Evolutionary conservation across 352 stramenopile genomes (phyloP).

Genomic region (Pythium periplocum): DNA sequence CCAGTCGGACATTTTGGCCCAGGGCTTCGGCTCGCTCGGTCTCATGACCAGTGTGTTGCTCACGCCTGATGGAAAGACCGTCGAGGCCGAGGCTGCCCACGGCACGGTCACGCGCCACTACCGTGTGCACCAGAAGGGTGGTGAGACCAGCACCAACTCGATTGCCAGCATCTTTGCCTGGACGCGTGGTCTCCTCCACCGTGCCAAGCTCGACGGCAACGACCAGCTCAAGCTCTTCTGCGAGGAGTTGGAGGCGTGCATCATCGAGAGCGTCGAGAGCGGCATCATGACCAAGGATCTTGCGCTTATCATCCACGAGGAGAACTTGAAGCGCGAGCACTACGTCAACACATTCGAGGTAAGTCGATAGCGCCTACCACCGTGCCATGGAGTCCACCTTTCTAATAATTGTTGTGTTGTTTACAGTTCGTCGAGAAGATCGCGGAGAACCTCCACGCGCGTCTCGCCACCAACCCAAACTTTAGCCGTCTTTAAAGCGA

Average conservation of each 20-base stretch:
- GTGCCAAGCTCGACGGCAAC: constrained; percentile 85
- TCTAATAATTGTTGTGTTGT: constrained; percentile 3
- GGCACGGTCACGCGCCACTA: constrained; percentile 89
- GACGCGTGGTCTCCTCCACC: constrained; percentile 79
- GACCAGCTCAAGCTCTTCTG: constrained; percentile 64
- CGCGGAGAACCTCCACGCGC: constrained; percentile 36
- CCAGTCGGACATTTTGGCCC: constrained; percentile 86
- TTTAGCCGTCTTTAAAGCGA: constrained; percentile 14
- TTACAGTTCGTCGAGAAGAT: constrained; percentile 48
- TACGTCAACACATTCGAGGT: constrained; percentile 75
- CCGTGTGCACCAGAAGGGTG: constrained; percentile 83
- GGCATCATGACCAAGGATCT: constrained; percentile 88
- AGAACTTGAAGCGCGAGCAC: constrained; percentile 67
- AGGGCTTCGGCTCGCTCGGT: constrained; percentile 85
- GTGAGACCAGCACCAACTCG: constrained; percentile 86
- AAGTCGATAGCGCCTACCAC: constrained; percentile 3
- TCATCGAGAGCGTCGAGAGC: constrained; percentile 80
- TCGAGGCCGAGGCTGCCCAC: constrained; percentile 87
- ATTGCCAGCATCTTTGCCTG: constrained; percentile 88
- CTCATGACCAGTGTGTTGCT: constrained; percentile 88
- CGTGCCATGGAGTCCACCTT: background rate
- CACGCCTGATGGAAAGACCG: constrained; percentile 76
- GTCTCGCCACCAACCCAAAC: constrained; percentile 28
- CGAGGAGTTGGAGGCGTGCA: constrained; percentile 62
- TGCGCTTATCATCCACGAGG: constrained; percentile 72